These are phyloP conservation scores for Corchorus olitorius DNA, from an alignment of 345 rosid species.

Conservation along the genomic window DNA sequence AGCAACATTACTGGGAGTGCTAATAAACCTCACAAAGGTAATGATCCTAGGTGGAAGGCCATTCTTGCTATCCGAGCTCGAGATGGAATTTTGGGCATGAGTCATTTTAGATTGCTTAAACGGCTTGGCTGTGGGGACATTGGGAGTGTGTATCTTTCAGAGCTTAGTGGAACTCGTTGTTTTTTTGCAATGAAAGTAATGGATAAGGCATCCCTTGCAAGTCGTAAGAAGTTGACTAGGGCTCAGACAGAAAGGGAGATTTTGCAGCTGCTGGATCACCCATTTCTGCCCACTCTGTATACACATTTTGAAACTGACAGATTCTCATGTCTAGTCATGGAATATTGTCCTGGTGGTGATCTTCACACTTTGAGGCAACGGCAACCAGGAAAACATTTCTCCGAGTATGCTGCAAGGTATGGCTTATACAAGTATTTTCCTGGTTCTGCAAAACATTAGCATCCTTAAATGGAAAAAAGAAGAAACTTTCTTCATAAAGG, in stretches of 20 bases:
- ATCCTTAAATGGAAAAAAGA: background rate
- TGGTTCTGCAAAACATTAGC: background rate
- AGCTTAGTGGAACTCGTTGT: conserved; percentile 84
- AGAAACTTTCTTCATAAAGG: background rate
- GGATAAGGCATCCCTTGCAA: conserved; percentile 97
- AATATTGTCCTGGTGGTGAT: conserved; percentile 98
- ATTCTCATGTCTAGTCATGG: conserved; percentile 97
- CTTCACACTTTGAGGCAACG: conserved; percentile 92
- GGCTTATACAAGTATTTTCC: conserved; percentile 23
- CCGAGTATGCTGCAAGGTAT: conserved; percentile 97
- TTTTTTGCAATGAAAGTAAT: conserved; percentile 97
- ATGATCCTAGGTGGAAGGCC: conserved; percentile 98
- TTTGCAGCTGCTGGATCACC: conserved; percentile 94
- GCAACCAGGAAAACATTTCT: conserved; percentile 95
- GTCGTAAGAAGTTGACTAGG: conserved; percentile 89
- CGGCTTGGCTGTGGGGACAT: conserved; percentile 98
- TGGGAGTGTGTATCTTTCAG: conserved; percentile 97
- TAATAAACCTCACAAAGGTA: conserved; percentile 97
- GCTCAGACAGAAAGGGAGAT: conserved; percentile 99
- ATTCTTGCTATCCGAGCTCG: conserved; percentile 81
- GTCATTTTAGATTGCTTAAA: conserved; percentile 86
- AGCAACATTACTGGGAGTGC: conserved; percentile 85
- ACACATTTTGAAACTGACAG: conserved; percentile 97
- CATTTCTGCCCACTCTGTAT: conserved; percentile 92
- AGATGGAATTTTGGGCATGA: conserved; percentile 92